Evolutionary conservation across 2,329 filamentous ascomycete genomes (phyloP), one percentile per base, ranked within the genome.

Genomic region (Fusarium nanum): DNA sequence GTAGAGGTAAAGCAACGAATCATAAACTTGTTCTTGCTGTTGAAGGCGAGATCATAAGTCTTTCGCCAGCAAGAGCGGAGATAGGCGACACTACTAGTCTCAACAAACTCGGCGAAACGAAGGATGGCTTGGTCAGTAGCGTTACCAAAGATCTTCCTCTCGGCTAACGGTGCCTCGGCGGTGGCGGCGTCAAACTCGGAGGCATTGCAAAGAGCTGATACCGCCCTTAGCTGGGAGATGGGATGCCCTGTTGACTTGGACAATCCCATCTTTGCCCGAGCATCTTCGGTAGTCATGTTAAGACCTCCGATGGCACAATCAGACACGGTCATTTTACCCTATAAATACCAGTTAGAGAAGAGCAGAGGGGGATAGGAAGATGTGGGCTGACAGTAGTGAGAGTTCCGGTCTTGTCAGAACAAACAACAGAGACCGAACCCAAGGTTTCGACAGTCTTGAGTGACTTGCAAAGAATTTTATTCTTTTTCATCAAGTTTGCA

Each of bases 1-100:
- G 25, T 25, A 32, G 30, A 40, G 11, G 7, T 14, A 8, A 63
- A 63, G 22, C 60, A 53, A 9, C 59, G 59, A 57, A 94, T 87
- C 88, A 93, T 94, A 76, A 89, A 94, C 79, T 94, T 94, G 81
- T 93, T 94, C 82, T 93, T 93, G 80, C 90, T 93, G 81, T 94
- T 94, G 78, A 94, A 94, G 0, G 90, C 87, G 28, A 93, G 82
- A 56, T 91, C 88, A 71, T 89, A 93, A 3, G 87, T 85, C 55
- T 87, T 89, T 54, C 86, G 85, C 90, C 91, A 93, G 67, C 85
- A 83, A 16, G 84, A 82, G 10, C 89, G 86, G 7, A 91, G 80
- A 53, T 91, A 85, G 1, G 84, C 79, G 0, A 92, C 88, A 1
- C 71, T 66, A 4, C 71, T 72, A 0, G 94, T 82, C 5, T 82